These are phyloP conservation scores for Cubamyces lactineus DNA, from an alignment of 768 basidiomycete species.

Conservation along the genomic window DNA sequence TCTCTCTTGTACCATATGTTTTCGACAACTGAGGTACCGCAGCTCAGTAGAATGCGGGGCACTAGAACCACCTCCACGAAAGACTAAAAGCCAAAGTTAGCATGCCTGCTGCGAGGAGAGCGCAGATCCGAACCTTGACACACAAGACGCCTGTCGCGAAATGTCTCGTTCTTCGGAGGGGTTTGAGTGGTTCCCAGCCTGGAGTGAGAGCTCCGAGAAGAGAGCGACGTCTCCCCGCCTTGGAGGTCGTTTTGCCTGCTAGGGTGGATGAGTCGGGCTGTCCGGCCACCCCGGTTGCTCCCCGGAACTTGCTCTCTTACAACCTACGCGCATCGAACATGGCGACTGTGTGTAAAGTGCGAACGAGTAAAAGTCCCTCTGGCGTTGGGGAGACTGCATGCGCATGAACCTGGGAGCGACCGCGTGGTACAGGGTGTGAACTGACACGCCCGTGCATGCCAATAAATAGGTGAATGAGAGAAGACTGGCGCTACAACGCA, in stretches of 20 bases:
- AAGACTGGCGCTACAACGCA: constrained; percentile 8
- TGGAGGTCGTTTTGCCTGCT: not conserved
- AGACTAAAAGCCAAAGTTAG: not conserved
- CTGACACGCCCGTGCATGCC: not conserved
- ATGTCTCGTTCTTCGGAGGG: too few species aligned
- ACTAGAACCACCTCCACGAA: not conserved
- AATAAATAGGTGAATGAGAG: not conserved
- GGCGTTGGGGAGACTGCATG: too few species aligned
- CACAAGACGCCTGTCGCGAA: too few species aligned
- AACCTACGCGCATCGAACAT: too few species aligned
- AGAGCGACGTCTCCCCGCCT: constrained; percentile 23
- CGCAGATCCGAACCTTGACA: too few species aligned
- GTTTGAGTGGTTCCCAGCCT: constrained; percentile 5
- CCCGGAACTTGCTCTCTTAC: not conserved
- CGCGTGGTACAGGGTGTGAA: not conserved
- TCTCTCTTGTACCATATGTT: too few species aligned
- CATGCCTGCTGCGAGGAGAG: not conserved
- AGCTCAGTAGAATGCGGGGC: not conserved
- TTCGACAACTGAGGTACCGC: not conserved
- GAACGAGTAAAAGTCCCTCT: too few species aligned
- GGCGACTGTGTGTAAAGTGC: too few species aligned
- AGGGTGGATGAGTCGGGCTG: not conserved
- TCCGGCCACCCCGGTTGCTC: not conserved
- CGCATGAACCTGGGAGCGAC: not conserved
- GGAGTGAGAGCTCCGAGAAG: constrained; percentile 26